phyloP scores from a whole-genome alignment of 495 filamentous ascomycete species.

The Staphylotrichum longicolle region DNA sequence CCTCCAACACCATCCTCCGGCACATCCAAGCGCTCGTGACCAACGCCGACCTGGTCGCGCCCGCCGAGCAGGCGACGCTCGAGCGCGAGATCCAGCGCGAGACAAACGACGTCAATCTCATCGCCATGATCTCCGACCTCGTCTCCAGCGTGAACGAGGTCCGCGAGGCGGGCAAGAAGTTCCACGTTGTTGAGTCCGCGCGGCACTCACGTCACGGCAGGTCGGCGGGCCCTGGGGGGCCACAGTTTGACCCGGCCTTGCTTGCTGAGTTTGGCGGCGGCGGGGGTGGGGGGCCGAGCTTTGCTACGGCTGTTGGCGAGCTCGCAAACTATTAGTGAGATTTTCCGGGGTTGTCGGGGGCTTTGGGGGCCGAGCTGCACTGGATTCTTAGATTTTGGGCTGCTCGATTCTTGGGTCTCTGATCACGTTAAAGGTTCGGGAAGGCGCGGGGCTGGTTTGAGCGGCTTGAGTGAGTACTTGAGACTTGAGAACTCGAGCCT shows the following conservation, averaged over 20 bases:
- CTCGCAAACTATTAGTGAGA: background rate
- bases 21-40: constrained; percentile 64
- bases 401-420: too few relatives aligned
- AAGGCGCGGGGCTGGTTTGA: too few relatives aligned
- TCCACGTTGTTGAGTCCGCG: constrained; percentile 54
- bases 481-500: background rate
- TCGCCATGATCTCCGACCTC: constrained; percentile 66
- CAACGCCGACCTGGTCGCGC: constrained; percentile 59
- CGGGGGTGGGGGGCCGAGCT: background rate
- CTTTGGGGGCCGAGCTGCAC: too few relatives aligned
- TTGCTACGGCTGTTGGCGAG: background rate
- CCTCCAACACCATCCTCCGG: constrained; percentile 61
- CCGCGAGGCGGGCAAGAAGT: constrained; percentile 70
- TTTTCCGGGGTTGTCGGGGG: background rate
- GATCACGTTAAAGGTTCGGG: too few relatives aligned
- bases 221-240: background rate
- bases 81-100: constrained; percentile 61
- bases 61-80: constrained; percentile 50
- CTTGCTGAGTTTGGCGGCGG: background rate
- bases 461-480: too few relatives aligned
- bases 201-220: constrained; percentile 26
- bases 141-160: constrained; percentile 64
- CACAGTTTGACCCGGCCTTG: background rate
- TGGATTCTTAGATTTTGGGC: too few relatives aligned
- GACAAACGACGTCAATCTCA: constrained; percentile 72